phyloP scores from a whole-genome alignment of 2,329 filamentous ascomycete species.

The Fusarium dimerum region DNA sequence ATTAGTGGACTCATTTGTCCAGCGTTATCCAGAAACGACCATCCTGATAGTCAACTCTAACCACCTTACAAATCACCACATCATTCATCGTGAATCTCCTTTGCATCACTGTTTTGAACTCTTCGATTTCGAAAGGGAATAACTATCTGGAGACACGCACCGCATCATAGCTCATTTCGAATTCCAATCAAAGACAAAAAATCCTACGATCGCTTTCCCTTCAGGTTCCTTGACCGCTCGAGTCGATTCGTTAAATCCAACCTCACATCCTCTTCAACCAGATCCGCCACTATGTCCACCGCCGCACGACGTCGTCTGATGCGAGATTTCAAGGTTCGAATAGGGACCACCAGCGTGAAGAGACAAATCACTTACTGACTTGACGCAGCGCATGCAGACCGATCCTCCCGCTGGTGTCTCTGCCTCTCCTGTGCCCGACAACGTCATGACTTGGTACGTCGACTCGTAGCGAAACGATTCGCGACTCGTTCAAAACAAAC shows the following conservation, averaged over 20 bases:
- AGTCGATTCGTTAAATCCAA: constrained; percentile 2
- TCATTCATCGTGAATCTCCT: not conserved
- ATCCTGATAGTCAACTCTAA: not conserved
- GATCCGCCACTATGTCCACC: constrained; percentile 66
- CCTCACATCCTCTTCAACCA: constrained; percentile 3
- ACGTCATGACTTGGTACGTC: constrained; percentile 91
- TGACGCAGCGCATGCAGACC: constrained; percentile 89
- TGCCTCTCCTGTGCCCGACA: constrained; percentile 91
- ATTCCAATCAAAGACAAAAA: not conserved
- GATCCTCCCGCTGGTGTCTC: constrained; percentile 96
- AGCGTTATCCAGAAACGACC: not conserved
- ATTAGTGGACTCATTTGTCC: not conserved
- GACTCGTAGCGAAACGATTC: constrained; percentile 8
- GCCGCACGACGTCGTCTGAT: constrained; percentile 93
- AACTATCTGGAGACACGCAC: not conserved
- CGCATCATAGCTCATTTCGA: not conserved
- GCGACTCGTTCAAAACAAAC: constrained; percentile 5
- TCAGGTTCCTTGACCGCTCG: not conserved
- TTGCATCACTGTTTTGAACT: not conserved
- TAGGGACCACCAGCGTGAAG: not conserved
- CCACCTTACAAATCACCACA: not conserved
- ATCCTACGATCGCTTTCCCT: not conserved
- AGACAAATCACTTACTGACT: constrained; percentile 9
- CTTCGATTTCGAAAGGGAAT: not conserved
- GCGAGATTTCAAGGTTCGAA: constrained; percentile 94